A percentile compares a stretch with the other conserved stretches of the same genome.
Conservation (phyloP, 1,284 basidiomycete species). For the Puccinia sorghi region DNA sequence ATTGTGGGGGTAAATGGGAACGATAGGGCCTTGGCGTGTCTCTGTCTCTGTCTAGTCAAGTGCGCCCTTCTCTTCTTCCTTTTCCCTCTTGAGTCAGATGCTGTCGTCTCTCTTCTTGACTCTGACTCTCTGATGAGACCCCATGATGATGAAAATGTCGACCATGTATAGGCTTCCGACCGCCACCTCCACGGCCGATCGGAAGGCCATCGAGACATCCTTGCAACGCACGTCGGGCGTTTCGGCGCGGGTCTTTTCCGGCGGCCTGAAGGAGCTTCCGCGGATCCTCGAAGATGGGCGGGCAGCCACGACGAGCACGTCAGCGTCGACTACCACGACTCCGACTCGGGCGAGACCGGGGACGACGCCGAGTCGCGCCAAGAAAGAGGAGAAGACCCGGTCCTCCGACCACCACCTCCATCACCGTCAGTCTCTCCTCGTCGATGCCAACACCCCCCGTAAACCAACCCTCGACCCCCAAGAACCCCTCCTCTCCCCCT, state of each 20-base stretch:
- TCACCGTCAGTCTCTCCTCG: no score
- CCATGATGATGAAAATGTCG: background rate
- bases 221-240: slow-evolving; percentile 48
- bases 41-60: slow-evolving; percentile 39
- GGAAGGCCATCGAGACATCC: slow-evolving; percentile 21
- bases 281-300: no score
- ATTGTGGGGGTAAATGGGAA: slow-evolving; percentile 39
- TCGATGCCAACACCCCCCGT: no score
- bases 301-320: no score
- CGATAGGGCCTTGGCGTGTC: slow-evolving; percentile 38
- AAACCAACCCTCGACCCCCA: no score
- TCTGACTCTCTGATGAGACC: no score
- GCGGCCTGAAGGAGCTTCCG: slow-evolving; percentile 9
- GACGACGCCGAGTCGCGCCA: no score
- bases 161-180: background rate
- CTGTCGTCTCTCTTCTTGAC: background rate
- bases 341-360: no score
- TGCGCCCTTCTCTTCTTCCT: slow-evolving; percentile 8
- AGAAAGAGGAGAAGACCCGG: no score
- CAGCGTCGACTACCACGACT: no score
- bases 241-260: background rate
- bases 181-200: background rate
- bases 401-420: no score
- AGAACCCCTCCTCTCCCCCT: no score
- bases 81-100: background rate